Base-by-base conservation (phyloP, 306 rosid genomes). In the Lathyrus aphaca region DNA sequence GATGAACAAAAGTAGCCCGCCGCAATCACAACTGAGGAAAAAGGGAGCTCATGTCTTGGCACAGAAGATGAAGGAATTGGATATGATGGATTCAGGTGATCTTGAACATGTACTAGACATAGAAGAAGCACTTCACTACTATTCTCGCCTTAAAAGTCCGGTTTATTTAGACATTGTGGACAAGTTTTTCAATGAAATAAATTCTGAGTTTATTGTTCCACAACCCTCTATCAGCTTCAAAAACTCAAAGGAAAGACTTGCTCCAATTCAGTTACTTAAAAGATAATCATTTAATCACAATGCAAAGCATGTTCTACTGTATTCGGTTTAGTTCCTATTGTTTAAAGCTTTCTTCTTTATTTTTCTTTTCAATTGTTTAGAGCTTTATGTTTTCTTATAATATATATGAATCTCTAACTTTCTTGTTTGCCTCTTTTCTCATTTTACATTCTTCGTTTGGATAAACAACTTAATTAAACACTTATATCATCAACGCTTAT, bases 81-180 rank as follows among this genome's bases (percentile, higher is more conserved):
- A 91, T 74, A 84, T 87, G 95, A 72, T 88, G 66, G 91, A 88
- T 69, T 75, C 80, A 1, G 82, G 84, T 57, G 95, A 94, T 79
- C 76, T 88, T 73, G 97, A 94, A 59, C 89, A 88, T 53, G 91
- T 79, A 25, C 54, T 94, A 80, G 99, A 94, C 69, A 84, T 94
- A 51, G 99, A 94, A 85, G 99, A 91, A 83, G 99, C 89, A 29
- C 80, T 91, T 3, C 91, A 94, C 84, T 94, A 94, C 80, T 94
- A 94, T 81, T 94, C 96, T 69, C 87, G 95, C 69, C 95, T 94
- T 69, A 87, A 64, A 51, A 87, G 97, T 70, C 89, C 95, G 3
- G 85, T 83, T 40, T 95, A 91, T 77, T 74, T 86, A 32, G 97
- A 91, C 61, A 87, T 91, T 48, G 91, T 95, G 32, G 96, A 95